Evolutionary conservation across 176 grass and related monocot species (phyloP), one percentile per base, ranked within the genome.

Genomic region (Metroxylon sagu): DNA sequence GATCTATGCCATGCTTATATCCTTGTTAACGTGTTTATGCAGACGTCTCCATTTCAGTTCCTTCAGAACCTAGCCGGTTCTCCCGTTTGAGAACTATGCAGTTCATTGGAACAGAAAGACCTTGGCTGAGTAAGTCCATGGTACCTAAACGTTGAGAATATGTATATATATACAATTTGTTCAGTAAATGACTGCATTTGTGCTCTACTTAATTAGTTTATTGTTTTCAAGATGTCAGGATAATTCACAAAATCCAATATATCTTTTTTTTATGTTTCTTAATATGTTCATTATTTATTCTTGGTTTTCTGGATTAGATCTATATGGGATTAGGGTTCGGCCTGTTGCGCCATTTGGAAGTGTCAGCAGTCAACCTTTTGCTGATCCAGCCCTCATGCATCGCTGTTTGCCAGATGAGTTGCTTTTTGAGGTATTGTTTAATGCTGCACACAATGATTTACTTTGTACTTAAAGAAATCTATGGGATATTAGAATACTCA

Each of bases 261-360:
- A 49, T 26, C 26, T 43, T 63, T 69, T 28, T 65, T 21, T 21
- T n/a, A 54, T 43, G 27, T 64, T 74, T 79, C 12, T 16, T 68
- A 55, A 56, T 56, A 48, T 16, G 50, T 68, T 43, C 14, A 10
- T 27, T 27, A 14, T 10, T 25, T 14, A 10, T 74, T 16, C 65
- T 26, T 64, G 54, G 48, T 72, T 64, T 58, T 49, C 25, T 19
- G 65, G 65, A n/a, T 69, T 84, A 97, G 87, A 73, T 58, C 79
- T 97, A 66, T 97, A 97, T 71, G 92, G 87, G 29, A 80, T 88
- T 76, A 83, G 93, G 84, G 76, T 97, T 74, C 75, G 71, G 27
- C 84, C 87, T 39, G 69, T 88, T 19, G 60, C 70, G 31, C 78
- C 84, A 18, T 88, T 97, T 54, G 78, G 73, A 58, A 88, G 93